Base-by-base conservation (phyloP, 805 yeast species). In the Myxozyma neotropica region DNA sequence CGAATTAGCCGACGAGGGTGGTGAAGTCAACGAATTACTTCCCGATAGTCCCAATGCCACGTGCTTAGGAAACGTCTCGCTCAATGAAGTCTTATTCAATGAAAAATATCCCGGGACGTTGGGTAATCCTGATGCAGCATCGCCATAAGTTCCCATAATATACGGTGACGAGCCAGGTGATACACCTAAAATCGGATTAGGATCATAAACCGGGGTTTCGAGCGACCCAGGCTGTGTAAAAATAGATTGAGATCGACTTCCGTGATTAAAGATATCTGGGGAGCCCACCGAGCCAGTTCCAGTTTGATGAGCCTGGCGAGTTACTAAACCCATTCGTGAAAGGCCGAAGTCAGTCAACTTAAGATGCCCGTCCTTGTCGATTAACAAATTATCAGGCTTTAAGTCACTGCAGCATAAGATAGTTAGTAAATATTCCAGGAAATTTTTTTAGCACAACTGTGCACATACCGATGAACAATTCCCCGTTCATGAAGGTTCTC, bases 321-420 rank as follows among this genome's bases (percentile, higher is more conserved):
- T 87, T 38, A 90, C 82, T 45, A 92, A 81, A 31, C 97, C 97
- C 79, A 91, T 85, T 70, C 96, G 79, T 7, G 96, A 88, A 45
- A 94, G 79, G 0, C 99, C 99, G 77, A 94, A 94, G 74, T 94
- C 99, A 0, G 97, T 92, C 61, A 95, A 75, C 73, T 94, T 94
- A 62, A 94, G 73, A 74, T 94, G 99, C 0, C 99, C 99, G 36
- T 78, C 77, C 55, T 83, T 78, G 71, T 92, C 98, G 65, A 94
- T 91, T 64, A 94, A 77, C 36, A 94, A 73, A 68, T 94, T 94
- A 70, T 94, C 99, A 0, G 99, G 99, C 71, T 94, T 94, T 70
- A 94, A 77, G 73, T 94, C 99, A 68, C 67, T 60, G 44, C n/a
- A 42, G 21, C 13, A 31, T 33, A n/a, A 15, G 40, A n/a, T 39